A percentile compares a stretch with the other conserved stretches of the same genome.
Evolutionary conservation across 768 basidiomycete genomes (phyloP).

Genomic region (Sutorius australiensis): DNA sequence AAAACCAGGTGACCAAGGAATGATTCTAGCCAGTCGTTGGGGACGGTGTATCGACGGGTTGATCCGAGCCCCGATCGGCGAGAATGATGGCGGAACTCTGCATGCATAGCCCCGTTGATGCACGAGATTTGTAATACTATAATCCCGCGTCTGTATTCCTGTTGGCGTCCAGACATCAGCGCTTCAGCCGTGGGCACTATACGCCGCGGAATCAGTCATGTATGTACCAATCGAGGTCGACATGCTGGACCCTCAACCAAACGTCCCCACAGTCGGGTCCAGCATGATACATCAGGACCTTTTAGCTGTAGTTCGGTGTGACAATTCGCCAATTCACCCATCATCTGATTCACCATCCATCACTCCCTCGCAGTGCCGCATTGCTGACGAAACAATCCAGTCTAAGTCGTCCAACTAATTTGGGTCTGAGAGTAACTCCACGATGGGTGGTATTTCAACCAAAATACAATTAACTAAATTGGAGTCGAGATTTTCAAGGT

Average conservation of each 20-base stretch:
- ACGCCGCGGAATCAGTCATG: conserved; percentile 61
- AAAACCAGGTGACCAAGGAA: not conserved
- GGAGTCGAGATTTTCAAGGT: too few relatives aligned
- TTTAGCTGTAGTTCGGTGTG: too few relatives aligned
- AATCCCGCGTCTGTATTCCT: not conserved
- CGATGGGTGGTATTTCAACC: too few relatives aligned
- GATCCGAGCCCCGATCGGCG: conserved; percentile 11
- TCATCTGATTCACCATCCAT: too few relatives aligned
- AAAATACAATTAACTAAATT: too few relatives aligned
- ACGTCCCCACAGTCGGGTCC: too few relatives aligned
- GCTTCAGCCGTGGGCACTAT: conserved; percentile 39
- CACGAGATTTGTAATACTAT: conserved; percentile 4
- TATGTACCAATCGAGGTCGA: conserved; percentile 40
- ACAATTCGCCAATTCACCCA: too few relatives aligned
- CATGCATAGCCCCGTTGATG: conserved; percentile 40
- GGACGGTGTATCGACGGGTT: conserved; percentile 28
- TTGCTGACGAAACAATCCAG: too few relatives aligned
- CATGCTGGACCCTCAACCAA: conserved; percentile 15
- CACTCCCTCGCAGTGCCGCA: too few relatives aligned
- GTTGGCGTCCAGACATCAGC: not conserved
- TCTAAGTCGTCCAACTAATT: too few relatives aligned
- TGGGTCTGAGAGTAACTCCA: too few relatives aligned
- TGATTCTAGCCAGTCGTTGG: not conserved
- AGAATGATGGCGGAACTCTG: conserved; percentile 50
- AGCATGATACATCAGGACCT: too few relatives aligned